Conservation (phyloP, 352 stramenopile genomes). For the Thraustotheca clavata region DNA sequence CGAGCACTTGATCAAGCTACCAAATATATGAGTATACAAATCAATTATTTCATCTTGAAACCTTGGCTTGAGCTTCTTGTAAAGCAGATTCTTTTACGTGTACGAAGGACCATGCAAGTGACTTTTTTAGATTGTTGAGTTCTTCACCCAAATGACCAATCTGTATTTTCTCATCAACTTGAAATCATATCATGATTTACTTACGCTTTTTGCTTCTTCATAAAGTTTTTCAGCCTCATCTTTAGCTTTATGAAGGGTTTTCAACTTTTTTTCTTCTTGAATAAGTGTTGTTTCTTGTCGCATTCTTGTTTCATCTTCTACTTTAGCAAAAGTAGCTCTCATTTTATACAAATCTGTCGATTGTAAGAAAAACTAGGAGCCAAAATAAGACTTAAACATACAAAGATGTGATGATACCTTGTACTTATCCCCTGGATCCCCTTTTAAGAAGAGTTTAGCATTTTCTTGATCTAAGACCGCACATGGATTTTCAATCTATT, state of each 20-base stretch:
- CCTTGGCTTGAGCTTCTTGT: not conserved
- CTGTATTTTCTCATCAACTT: slow-evolving; percentile 23
- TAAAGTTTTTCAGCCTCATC: slow-evolving; percentile 60
- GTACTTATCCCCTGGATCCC: slow-evolving; percentile 94
- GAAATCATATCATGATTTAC: not conserved
- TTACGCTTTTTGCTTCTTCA: slow-evolving; percentile 63
- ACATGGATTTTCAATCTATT: slow-evolving; percentile 95
- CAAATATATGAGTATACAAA: not conserved
- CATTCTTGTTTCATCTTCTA: slow-evolving; percentile 64
- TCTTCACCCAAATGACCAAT: slow-evolving; percentile 68
- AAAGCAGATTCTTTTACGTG: slow-evolving; percentile 40
- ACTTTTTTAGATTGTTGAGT: slow-evolving; percentile 64
- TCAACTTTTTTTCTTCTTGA: slow-evolving; percentile 56
- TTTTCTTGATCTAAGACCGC: slow-evolving; percentile 97
- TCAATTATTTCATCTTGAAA: not conserved
- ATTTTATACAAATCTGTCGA: slow-evolving; percentile 93
- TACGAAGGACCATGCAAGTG: slow-evolving; percentile 77
- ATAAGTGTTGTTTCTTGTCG: slow-evolving; percentile 55
- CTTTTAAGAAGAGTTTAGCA: slow-evolving; percentile 95
- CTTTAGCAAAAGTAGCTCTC: slow-evolving; percentile 77
- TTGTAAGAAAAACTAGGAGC: slow-evolving; percentile 90
- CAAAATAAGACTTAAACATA: not conserved
- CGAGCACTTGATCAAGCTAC: not conserved
- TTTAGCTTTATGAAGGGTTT: slow-evolving; percentile 42
- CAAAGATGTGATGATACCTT: slow-evolving; percentile 22